Percentiles rank a stretch among this genome's conserved stretches.
Conservation (phyloP, 345 rosid species). For the Jatropha curcas region DNA sequence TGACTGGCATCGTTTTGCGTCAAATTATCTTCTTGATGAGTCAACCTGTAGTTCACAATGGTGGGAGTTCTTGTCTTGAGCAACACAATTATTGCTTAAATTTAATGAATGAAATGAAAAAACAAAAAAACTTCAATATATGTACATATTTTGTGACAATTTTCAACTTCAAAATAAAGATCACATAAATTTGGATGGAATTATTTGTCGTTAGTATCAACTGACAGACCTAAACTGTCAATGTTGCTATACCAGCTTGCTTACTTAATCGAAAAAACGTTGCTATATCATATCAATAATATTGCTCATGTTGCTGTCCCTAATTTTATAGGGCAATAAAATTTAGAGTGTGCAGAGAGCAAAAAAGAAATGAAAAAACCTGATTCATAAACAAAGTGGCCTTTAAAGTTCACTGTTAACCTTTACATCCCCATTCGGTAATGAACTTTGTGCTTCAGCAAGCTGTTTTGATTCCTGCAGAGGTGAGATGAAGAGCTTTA, state of each 20-base stretch:
- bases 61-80: slow-evolving; percentile 36
- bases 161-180: background rate
- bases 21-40: slow-evolving; percentile 18
- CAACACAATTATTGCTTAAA: slow-evolving; percentile 1
- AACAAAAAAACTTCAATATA: too few relatives aligned
- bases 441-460: slow-evolving; percentile 59
- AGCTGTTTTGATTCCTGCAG: slow-evolving; percentile 70
- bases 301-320: background rate
- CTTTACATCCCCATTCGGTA: slow-evolving; percentile 82
- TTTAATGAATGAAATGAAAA: background rate
- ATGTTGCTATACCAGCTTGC: background rate
- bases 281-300: background rate
- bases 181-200: background rate
- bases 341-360: background rate
- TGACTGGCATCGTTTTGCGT: slow-evolving; percentile 26
- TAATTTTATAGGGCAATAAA: background rate
- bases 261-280: background rate
- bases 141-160: background rate
- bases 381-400: background rate
- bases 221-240: background rate
- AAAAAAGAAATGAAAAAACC: background rate
- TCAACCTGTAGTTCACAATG: slow-evolving; percentile 33
- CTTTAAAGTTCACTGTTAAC: slow-evolving; percentile 57
- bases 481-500: slow-evolving; percentile 2
- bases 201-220: background rate